Evolutionary conservation across 306 rosid species (phyloP).

Genomic region (Mimosa pudica): DNA sequence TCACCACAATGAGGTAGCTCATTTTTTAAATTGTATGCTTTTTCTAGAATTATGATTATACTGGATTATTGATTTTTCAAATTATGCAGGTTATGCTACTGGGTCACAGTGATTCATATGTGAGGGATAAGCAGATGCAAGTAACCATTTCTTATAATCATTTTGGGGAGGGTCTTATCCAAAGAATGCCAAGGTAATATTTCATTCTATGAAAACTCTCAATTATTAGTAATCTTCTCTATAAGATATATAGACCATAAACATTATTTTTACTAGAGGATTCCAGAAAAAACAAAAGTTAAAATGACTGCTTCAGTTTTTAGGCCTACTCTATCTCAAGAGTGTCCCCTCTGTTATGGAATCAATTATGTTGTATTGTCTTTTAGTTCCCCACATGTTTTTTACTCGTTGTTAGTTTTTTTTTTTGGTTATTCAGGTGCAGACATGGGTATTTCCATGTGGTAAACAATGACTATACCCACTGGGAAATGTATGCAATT

Average conservation of each 20-base stretch:
- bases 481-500: slow-evolving; percentile 98
- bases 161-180: slow-evolving; percentile 96
- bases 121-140: slow-evolving; percentile 90
- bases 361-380: not conserved
- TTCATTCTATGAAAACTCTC: not conserved
- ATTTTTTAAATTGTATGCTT: not conserved
- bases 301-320: not conserved
- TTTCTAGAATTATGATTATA: not conserved
- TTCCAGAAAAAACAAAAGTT: not conserved
- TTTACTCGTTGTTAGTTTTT: not conserved
- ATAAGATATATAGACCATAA: not conserved
- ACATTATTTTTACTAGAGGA: not conserved
- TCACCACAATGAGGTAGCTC: slow-evolving; percentile 83
- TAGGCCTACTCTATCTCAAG: not conserved
- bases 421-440: slow-evolving; percentile 62
- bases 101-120: slow-evolving; percentile 94
- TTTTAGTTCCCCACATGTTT: not conserved
- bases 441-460: slow-evolving; percentile 98
- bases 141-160: slow-evolving; percentile 97
- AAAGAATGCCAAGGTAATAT: slow-evolving; percentile 97
- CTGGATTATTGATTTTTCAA: slow-evolving; percentile 17
- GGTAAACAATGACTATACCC: slow-evolving; percentile 97
- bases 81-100: slow-evolving; percentile 75
- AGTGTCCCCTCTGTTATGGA: not conserved
- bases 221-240: slow-evolving; percentile 6